Evolutionary conservation across 768 basidiomycete genomes (phyloP).

Genomic region (Amyloporia xantha): DNA sequence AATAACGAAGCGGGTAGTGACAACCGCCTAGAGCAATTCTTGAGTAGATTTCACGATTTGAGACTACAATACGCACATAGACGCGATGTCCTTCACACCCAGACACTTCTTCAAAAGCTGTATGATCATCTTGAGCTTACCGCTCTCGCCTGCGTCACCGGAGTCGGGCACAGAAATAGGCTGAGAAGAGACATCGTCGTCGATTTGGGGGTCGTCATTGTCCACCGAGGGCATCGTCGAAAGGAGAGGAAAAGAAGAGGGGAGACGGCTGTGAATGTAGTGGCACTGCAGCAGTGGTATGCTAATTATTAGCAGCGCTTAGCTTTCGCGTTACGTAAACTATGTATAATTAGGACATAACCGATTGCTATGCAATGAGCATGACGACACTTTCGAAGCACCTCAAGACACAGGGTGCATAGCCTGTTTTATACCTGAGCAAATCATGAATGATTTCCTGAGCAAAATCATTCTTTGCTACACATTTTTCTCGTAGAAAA

Average conservation of each 20-base stretch:
- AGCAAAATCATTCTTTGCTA: no score
- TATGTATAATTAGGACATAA: no score
- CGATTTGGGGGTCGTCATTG: slow-evolving; percentile 5
- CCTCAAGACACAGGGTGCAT: no score
- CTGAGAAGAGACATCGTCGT: slow-evolving; percentile 28
- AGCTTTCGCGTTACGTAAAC: no score
- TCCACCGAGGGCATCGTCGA: slow-evolving; percentile 4
- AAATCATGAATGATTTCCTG: no score
- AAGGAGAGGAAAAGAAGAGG: neutral
- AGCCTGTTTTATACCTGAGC: no score
- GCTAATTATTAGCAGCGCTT: no score
- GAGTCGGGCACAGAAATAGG: slow-evolving; percentile 66
- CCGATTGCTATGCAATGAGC: no score
- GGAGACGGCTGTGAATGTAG: neutral
- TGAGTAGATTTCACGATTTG: slow-evolving; percentile 4
- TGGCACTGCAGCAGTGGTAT: no score
- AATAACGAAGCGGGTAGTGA: slow-evolving; percentile 90
- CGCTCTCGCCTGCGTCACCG: slow-evolving; percentile 74
- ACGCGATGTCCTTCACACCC: slow-evolving; percentile 91
- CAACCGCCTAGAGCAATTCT: slow-evolving; percentile 54
- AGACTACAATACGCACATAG: slow-evolving; percentile 57
- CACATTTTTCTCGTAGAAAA: no score
- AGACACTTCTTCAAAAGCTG: slow-evolving; percentile 86
- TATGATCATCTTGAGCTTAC: slow-evolving; percentile 91
- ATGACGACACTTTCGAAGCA: no score